These are phyloP conservation scores for Penicillium nucicola DNA, from an alignment of 495 filamentous ascomycete genomes.

Conservation along the genomic window DNA sequence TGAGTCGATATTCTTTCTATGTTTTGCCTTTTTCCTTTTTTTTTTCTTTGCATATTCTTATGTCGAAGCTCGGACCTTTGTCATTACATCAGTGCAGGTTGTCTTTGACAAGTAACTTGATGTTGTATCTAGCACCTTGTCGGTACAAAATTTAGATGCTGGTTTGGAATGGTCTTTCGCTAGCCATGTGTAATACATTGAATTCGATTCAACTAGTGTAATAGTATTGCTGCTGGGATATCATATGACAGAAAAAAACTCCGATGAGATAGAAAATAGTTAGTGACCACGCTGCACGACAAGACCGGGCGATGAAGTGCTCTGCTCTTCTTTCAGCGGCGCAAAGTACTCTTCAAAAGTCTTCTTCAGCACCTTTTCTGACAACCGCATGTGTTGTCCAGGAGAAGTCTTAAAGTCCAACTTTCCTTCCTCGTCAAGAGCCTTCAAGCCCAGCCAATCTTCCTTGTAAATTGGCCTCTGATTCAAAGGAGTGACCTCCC, in stretches of 20 bases:
- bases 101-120: conserved; percentile 4
- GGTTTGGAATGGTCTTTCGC: neutral
- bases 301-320: conserved; percentile 7
- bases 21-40: no score
- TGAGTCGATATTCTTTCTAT: conserved; percentile 12
- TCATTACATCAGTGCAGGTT: neutral
- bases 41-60: conserved; percentile 12
- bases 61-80: conserved; percentile 2
- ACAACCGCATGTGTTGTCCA: conserved; percentile 83
- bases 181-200: neutral
- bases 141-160: conserved; percentile 23
- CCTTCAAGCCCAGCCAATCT: conserved; percentile 90
- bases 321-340: conserved; percentile 23
- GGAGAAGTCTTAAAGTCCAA: conserved; percentile 67
- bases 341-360: conserved; percentile 71
- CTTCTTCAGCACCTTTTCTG: conserved; percentile 60
- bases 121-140: conserved; percentile 22
- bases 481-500: conserved; percentile 61
- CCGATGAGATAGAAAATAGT: neutral
- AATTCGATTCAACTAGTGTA: neutral
- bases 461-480: conserved; percentile 78
- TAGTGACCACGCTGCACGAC: conserved; percentile 19
- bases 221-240: conserved; percentile 2
- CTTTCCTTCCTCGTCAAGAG: conserved; percentile 73
- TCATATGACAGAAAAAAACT: neutral